These are phyloP conservation scores for Purpureocillium lavendulum DNA, from an alignment of 2,329 filamentous ascomycete genomes.

Conservation along the genomic window DNA sequence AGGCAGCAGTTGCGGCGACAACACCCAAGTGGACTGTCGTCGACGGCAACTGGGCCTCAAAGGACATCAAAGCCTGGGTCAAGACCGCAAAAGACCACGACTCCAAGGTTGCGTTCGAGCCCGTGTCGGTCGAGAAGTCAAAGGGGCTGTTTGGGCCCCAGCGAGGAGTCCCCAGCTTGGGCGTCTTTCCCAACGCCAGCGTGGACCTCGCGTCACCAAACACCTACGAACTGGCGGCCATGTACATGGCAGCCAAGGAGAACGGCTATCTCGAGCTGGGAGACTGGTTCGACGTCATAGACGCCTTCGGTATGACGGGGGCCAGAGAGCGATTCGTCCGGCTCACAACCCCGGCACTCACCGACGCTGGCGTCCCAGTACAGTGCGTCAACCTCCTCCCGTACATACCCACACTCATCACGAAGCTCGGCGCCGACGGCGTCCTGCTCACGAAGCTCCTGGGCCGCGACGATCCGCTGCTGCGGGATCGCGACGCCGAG, in stretches of 20 bases:
- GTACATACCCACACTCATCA: constrained; percentile 76
- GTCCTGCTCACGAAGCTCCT: constrained; percentile 71
- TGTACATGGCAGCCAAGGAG: constrained; percentile 63
- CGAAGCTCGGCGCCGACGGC: constrained; percentile 71
- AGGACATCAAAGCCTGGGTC: constrained; percentile 61
- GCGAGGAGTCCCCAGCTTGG: constrained; percentile 28
- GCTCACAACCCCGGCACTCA: constrained; percentile 58
- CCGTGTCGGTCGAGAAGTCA: constrained; percentile 78
- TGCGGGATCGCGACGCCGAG: constrained; percentile 53
- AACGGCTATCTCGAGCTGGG: constrained; percentile 59
- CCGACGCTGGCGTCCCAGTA: constrained; percentile 75
- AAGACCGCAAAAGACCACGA: constrained; percentile 45
- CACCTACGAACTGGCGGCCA: constrained; percentile 67
- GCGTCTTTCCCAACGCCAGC: constrained; percentile 51
- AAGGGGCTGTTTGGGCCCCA: constrained; percentile 52
- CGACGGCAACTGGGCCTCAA: constrained; percentile 76
- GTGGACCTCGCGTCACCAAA: constrained; percentile 78
- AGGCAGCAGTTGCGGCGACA: constrained; percentile 44
- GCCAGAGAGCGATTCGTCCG: constrained; percentile 64
- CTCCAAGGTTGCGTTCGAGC: constrained; percentile 70
- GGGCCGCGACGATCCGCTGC: constrained; percentile 53
- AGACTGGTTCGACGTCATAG: constrained; percentile 73
- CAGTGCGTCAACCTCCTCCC: constrained; percentile 79
- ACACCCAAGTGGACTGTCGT: constrained; percentile 71
- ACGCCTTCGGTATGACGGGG: constrained; percentile 68